Evolutionary conservation across 306 rosid species (phyloP).

Genomic region (Cicer cuneatum): DNA sequence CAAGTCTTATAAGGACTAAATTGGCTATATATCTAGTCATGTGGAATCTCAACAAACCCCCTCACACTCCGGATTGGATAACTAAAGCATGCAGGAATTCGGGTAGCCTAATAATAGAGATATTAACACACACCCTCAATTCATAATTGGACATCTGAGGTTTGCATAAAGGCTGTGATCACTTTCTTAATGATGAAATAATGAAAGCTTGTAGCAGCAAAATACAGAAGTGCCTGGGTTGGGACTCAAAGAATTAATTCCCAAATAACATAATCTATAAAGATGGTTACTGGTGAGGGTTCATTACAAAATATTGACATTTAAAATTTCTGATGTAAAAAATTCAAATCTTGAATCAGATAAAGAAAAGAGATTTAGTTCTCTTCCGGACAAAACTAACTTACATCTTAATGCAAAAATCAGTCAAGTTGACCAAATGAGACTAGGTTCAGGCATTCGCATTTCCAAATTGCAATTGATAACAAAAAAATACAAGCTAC

Average conservation of each 20-base stretch:
- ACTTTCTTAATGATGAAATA: not conserved
- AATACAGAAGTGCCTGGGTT: not conserved
- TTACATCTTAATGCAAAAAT: not conserved
- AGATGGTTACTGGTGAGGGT: not conserved
- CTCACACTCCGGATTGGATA: not conserved
- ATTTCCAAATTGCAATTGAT: slow-evolving; percentile 14
- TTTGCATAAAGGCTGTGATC: not conserved
- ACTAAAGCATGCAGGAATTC: not conserved
- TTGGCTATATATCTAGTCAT: not conserved
- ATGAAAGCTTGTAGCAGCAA: not conserved
- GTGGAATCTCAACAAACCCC: not conserved
- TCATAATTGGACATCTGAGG: not conserved
- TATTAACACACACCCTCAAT: not conserved
- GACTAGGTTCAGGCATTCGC: not conserved
- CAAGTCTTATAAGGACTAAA: not conserved
- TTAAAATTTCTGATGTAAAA: not conserved
- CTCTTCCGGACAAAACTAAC: slow-evolving; percentile 2
- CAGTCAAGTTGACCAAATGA: not conserved
- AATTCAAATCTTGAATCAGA: not conserved
- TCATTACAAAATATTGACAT: slow-evolving; percentile 4
- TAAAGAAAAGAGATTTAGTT: not conserved
- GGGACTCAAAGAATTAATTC: not conserved
- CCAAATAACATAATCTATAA: not conserved
- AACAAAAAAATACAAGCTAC: slow-evolving; percentile 10
- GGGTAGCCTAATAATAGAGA: too few species aligned